Evolutionary conservation across 352 stramenopile genomes (phyloP), one percentile per base, ranked within the genome.

Genomic region (Globisporangium abappressorium): DNA sequence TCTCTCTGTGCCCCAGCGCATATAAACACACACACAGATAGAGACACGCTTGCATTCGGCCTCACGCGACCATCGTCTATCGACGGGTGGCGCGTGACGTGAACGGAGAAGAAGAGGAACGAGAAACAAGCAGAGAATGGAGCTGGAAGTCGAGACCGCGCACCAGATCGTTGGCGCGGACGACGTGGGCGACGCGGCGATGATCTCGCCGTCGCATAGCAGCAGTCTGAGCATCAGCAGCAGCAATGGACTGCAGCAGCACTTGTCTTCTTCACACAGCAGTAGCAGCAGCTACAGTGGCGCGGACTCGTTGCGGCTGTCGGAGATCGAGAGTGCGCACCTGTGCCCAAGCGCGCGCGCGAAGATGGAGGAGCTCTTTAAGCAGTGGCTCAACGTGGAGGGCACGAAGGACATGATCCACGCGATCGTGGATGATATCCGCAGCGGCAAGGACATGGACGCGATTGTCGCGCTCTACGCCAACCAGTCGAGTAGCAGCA

Each of bases 341-440:
- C 49, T 92, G 71, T 95, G 84, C 58, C 84, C 84, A 4, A 91
- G 83, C 20, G 87, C 81, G 4, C 81, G 87, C 61, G 84, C 92
- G 76, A 95, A 95, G 75, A 93, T 95, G 87, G 87, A 95, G 70
- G 85, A 95, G 64, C 76, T 95, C 4, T 95, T 94, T 65, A 83
- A 85, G 33, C 84, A 93, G 70, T 95, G 86, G 85, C 83, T 95
- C n/a, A 93, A 90, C 60, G 79, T 92, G 24, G 87, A 95, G 54
- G 80, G 83, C 60, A 94, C 87, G 38, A 90, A 92, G 68, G 85
- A 93, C 63, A 89, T 94, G 81, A 95, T 95, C 68, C 84, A 92
- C 63, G 79, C 72, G 36, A 81, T 95, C 57, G 86, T 93, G 55
- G 80, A 87, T 7, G 85, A 95, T 68, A 75, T 94, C 62, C 83